Percentiles rank a stretch among this genome's conserved stretches.
These are phyloP conservation scores for Tolypocladium ovalisporum DNA, from an alignment of 2,329 filamentous ascomycete genomes.

Conservation along the genomic window DNA sequence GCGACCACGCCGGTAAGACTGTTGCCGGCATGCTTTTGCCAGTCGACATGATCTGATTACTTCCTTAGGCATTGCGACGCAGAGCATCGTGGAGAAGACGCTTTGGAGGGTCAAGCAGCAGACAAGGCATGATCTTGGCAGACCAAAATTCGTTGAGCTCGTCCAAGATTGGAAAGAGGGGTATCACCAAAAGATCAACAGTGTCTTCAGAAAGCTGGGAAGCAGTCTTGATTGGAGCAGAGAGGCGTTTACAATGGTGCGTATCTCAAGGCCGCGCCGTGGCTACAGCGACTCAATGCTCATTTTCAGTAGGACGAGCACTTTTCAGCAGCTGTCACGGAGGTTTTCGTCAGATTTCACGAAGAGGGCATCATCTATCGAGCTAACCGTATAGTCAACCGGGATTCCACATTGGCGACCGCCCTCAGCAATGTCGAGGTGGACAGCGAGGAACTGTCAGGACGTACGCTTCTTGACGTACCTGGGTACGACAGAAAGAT, in stretches of 20 bases:
- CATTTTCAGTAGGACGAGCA: not conserved
- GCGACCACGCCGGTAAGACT: slow-evolving; percentile 82
- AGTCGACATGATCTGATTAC: not conserved
- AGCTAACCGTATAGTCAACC: slow-evolving; percentile 87
- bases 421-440: slow-evolving; percentile 89
- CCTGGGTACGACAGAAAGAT: slow-evolving; percentile 96
- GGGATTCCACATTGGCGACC: slow-evolving; percentile 84
- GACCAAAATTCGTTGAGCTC: slow-evolving; percentile 65
- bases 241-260: not conserved
- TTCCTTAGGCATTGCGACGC: slow-evolving; percentile 44
- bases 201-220: not conserved
- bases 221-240: not conserved
- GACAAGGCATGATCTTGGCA: slow-evolving; percentile 83
- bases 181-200: not conserved
- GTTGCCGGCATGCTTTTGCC: slow-evolving; percentile 17
- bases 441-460: slow-evolving; percentile 77
- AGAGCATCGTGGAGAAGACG: slow-evolving; percentile 92
- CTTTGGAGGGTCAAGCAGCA: slow-evolving; percentile 78
- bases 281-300: not conserved
- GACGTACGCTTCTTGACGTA: slow-evolving; percentile 78
- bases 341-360: not conserved
- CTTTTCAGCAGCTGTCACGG: not conserved
- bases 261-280: not conserved
- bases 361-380: slow-evolving; percentile 80
- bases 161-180: slow-evolving; percentile 50